Evolutionary conservation across 108 stramenopile species (phyloP), one percentile per base, ranked within the genome.

Genomic region (Discostella pseudostelligera): DNA sequence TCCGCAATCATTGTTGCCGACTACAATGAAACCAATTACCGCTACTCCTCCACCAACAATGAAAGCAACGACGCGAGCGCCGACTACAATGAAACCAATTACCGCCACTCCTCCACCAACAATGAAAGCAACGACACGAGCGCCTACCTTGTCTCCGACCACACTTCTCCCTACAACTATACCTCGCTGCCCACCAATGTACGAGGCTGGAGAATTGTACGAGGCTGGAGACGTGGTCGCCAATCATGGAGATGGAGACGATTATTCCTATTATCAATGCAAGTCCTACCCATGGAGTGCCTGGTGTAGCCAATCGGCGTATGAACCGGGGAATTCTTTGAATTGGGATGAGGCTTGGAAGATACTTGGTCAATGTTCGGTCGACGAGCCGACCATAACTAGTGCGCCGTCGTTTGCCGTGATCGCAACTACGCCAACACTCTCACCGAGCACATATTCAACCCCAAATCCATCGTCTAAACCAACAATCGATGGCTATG

Each of bases 321-420:
- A 78, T 50, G 72, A 74, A 49, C 78, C 78, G 39, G 78, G 78
- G 20, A 50, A 62, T 2, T n/a, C 50, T 36, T 28, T 44, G 19
- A 24, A 28, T 25, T 78, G 78, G 78, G 40, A 54, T 8, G 16
- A 69, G 42, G 66, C 78, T 25, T 78, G 78, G 78, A 64, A 16
- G 39, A 35, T 69, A 67, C 43, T 74, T 21, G 78, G 73, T 8
- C 46, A 50, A 28, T 78, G 78, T 57, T 11, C 29, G 32, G 42
- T 4, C 16, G 32, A 35, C 0, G 28, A 59, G 4, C 43, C 56
- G 32, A 45, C 4, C 9, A 1, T n/a, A 10, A 29, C 24, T 11
- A 44, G 25, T 29, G 25, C 37, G n/a, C 51, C 53, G 6, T 55
- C 65, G 19, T 16, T 22, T 6, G 8, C 39, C 13, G n/a, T 51